Evolutionary conservation across 1,284 basidiomycete species (phyloP).

Genomic region (Xanthoconium separans): DNA sequence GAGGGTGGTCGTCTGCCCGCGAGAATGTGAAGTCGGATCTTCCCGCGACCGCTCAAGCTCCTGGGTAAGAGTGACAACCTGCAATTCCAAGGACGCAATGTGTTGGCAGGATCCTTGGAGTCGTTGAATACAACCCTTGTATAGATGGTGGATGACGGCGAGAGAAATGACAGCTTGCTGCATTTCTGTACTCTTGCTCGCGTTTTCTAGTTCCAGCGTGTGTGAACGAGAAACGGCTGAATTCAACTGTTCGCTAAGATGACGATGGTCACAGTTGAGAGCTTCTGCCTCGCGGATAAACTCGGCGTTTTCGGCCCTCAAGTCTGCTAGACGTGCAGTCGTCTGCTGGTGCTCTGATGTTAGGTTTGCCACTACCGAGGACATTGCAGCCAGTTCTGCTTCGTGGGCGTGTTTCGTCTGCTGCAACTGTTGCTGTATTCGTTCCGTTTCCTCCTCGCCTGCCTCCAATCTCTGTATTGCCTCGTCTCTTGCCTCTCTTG

Average conservation of each 20-base stretch:
- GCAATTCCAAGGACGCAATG: constrained; percentile 18
- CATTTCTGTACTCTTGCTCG: constrained; percentile 15
- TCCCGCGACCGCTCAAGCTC: constrained; percentile 18
- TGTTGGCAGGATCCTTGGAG: constrained; percentile 9
- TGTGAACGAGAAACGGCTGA: constrained; percentile 4
- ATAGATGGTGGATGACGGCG: constrained; percentile 26
- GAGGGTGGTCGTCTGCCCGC: no score
- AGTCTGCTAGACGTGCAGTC: constrained; percentile 9
- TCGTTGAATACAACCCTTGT: constrained; percentile 16
- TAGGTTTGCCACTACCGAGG: constrained; percentile 14
- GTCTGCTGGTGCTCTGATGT: constrained; percentile 15
- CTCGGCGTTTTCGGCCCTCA: constrained; percentile 18
- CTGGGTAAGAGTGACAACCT: constrained; percentile 10
- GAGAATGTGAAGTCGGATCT: constrained; percentile 25
- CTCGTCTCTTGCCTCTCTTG: constrained; percentile 64
- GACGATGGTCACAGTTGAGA: constrained; percentile 10
- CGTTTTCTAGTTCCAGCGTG: constrained; percentile 11
- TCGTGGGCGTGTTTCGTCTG: constrained; percentile 8
- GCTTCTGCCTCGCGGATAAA: constrained; percentile 16
- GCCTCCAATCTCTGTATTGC: constrained; percentile 45
- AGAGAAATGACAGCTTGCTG: constrained; percentile 35
- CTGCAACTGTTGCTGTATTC: constrained; percentile 46
- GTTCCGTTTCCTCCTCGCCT: constrained; percentile 52
- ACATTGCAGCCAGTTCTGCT: constrained; percentile 21
- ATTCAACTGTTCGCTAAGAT: constrained; percentile 13